These are phyloP conservation scores for Kondoa subrosea DNA, from an alignment of 768 basidiomycete genomes.

Conservation along the genomic window DNA sequence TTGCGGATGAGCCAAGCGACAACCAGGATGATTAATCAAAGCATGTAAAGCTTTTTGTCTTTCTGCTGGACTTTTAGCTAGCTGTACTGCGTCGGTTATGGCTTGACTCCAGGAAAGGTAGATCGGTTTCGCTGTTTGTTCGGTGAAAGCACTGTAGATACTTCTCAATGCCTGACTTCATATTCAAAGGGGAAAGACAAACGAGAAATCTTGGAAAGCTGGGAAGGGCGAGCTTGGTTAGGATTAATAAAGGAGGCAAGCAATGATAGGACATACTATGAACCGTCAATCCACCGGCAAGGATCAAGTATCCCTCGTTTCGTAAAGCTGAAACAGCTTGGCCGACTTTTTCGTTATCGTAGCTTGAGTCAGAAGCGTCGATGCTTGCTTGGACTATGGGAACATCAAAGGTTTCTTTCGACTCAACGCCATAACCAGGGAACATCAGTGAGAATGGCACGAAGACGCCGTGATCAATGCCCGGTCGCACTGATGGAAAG, in stretches of 20 bases:
- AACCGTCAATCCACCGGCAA: slow-evolving; percentile 53
- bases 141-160: slow-evolving; percentile 7
- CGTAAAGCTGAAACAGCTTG: slow-evolving; percentile 41
- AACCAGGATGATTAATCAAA: slow-evolving; percentile 45
- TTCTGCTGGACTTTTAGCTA: slow-evolving; percentile 35
- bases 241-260: too few species aligned
- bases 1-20: slow-evolving; percentile 53
- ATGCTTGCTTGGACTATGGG: slow-evolving; percentile 51
- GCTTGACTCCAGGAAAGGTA: slow-evolving; percentile 48
- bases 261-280: too few species aligned
- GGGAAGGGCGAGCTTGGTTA: too few species aligned
- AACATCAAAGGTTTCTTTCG: slow-evolving; percentile 38
- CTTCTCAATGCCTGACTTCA: background rate
- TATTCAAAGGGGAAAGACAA: background rate
- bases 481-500: slow-evolving; percentile 49
- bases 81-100: slow-evolving; percentile 41
- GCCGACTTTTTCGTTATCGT: background rate
- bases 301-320: slow-evolving; percentile 48
- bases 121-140: slow-evolving; percentile 18
- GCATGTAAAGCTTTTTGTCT: slow-evolving; percentile 44
- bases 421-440: slow-evolving; percentile 12
- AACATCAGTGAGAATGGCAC: slow-evolving; percentile 67
- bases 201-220: slow-evolving; percentile 33
- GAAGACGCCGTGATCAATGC: slow-evolving; percentile 63
- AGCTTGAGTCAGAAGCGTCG: slow-evolving; percentile 32